Conservation (phyloP, 371 early-diverging fungal species). For the Chytridium lagenaria region DNA sequence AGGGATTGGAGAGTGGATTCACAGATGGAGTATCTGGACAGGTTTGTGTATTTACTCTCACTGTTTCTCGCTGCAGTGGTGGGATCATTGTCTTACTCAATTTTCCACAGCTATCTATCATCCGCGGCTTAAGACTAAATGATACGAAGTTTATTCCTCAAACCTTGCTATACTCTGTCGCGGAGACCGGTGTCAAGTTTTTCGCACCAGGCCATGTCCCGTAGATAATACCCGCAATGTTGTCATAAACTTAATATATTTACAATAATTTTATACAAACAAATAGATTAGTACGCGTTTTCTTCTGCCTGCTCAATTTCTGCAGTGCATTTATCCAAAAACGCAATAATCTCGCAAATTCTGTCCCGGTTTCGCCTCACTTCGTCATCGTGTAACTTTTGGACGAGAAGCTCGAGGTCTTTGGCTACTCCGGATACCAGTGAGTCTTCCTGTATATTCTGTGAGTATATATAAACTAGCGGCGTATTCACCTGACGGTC, state of each 20-base stretch:
- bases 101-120: background rate
- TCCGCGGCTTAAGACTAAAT: background rate
- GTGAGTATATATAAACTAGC: too few species aligned
- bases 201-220: constrained; percentile 13
- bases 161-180: background rate
- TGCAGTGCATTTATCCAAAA: constrained; percentile 49
- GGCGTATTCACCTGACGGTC: too few species aligned
- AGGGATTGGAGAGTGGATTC: constrained; percentile 67
- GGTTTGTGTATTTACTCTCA: constrained; percentile 40
- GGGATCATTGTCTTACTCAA: background rate
- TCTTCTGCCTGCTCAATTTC: constrained; percentile 62
- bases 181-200: constrained; percentile 14
- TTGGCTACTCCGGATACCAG: constrained; percentile 51
- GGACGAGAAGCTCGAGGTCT: constrained; percentile 48
- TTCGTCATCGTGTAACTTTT: constrained; percentile 52
- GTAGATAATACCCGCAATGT: constrained; percentile 12
- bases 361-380: constrained; percentile 53
- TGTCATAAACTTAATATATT: background rate
- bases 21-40: constrained; percentile 75
- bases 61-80: too few species aligned
- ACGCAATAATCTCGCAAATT: constrained; percentile 55
- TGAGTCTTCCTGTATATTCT: constrained; percentile 58
- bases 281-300: constrained; percentile 53
- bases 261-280: too few species aligned
- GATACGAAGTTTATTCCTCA: background rate